These are phyloP conservation scores for Sophora flavescens DNA, from an alignment of 306 rosid species.

Conservation along the genomic window DNA sequence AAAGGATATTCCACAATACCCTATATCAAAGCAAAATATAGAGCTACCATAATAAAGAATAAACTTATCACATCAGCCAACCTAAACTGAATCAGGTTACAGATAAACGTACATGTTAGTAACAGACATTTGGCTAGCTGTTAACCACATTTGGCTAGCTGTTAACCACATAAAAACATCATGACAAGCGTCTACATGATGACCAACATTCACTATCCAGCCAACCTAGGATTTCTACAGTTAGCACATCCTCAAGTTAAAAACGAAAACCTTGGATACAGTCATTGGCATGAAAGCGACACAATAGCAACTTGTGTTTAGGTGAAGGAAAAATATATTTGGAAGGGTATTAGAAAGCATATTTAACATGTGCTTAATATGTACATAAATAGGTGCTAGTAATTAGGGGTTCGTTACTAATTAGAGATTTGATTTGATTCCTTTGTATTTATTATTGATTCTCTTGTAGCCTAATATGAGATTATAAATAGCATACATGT, in stretches of 20 bases:
- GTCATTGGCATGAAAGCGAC: slow-evolving; percentile 31
- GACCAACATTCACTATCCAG: slow-evolving; percentile 30
- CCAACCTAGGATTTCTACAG: slow-evolving; percentile 37
- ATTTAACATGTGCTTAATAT: no score
- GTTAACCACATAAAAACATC: slow-evolving; percentile 34
- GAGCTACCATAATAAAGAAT: slow-evolving; percentile 27
- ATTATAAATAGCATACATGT: no score
- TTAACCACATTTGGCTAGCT: slow-evolving; percentile 31
- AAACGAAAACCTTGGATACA: slow-evolving; percentile 30
- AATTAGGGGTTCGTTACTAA: no score
- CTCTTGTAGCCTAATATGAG: no score
- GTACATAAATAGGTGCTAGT: no score
- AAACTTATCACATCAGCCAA: slow-evolving; percentile 34
- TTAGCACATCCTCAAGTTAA: slow-evolving; percentile 38
- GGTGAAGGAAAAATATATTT: slow-evolving; percentile 42
- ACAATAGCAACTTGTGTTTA: slow-evolving; percentile 40
- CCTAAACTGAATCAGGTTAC: slow-evolving; percentile 37
- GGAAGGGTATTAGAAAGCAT: no score
- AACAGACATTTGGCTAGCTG: slow-evolving; percentile 31
- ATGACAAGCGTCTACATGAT: slow-evolving; percentile 31
- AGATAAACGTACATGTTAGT: slow-evolving; percentile 9
- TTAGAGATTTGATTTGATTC: no score
- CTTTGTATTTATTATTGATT: no score
- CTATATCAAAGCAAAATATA: slow-evolving; percentile 33
- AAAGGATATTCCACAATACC: slow-evolving; percentile 42